These are phyloP conservation scores for Monosporozyma servazzii DNA, from an alignment of 805 yeast species.

Conservation along the genomic window DNA sequence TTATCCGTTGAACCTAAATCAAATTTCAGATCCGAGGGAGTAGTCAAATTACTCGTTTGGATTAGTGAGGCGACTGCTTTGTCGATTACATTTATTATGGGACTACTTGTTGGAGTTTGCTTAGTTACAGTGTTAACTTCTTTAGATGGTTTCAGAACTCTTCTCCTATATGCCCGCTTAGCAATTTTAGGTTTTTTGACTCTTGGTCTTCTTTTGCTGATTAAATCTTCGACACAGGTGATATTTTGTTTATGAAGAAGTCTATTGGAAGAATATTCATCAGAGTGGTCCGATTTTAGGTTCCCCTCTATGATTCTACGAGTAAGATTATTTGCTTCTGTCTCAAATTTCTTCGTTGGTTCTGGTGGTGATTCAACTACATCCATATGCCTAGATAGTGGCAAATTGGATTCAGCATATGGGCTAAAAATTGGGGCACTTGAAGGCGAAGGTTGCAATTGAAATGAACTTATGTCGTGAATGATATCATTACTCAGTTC, in stretches of 20 bases:
- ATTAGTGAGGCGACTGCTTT: neutral
- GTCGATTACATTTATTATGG: neutral
- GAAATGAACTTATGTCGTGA: neutral
- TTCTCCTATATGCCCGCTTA: neutral
- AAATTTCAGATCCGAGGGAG: neutral
- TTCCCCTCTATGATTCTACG: conserved; percentile 1
- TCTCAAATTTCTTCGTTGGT: conserved; percentile 2
- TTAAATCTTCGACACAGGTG: neutral
- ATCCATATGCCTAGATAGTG: neutral
- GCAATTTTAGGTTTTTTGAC: neutral
- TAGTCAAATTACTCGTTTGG: neutral
- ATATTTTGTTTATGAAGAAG: neutral
- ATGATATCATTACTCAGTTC: neutral
- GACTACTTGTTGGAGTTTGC: neutral
- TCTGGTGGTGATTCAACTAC: neutral
- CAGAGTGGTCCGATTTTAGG: neutral
- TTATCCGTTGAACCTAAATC: neutral
- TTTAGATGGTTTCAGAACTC: neutral
- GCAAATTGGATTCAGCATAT: neutral
- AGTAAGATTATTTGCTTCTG: conserved; percentile 1
- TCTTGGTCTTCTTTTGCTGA: neutral
- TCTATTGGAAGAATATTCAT: neutral
- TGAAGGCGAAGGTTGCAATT: neutral
- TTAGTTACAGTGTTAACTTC: neutral
- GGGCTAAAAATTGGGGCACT: neutral